phyloP scores from a whole-genome alignment of 2,329 filamentous ascomycete genomes.

The Xylaria polymorpha region DNA sequence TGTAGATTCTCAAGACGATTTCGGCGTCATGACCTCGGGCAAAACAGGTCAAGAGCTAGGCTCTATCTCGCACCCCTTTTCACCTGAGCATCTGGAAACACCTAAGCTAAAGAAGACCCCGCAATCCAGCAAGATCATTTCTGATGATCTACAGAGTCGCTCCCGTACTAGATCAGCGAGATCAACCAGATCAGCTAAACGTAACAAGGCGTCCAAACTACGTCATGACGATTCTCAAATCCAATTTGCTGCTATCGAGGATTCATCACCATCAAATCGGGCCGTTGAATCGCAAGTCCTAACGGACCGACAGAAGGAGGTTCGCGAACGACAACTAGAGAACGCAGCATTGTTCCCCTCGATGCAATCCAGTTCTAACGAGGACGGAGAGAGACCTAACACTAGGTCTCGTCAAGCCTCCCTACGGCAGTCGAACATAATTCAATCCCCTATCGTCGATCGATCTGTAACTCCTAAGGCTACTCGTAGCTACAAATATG shows the following conservation, averaged over 20 bases:
- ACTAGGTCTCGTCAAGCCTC: constrained; percentile 2
- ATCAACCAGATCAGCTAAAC: constrained; percentile 45
- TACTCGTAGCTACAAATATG: constrained; percentile 58
- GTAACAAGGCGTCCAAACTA: constrained; percentile 64
- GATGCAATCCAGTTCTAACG: constrained; percentile 65
- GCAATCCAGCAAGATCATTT: constrained; percentile 45
- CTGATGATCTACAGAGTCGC: constrained; percentile 44
- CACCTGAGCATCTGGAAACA: constrained; percentile 49
- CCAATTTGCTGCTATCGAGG: constrained; percentile 76
- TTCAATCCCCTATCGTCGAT: constrained; percentile 33
- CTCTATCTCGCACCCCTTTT: constrained; percentile 34
- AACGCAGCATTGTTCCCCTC: constrained; percentile 75
- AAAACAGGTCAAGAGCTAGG: constrained; percentile 34
- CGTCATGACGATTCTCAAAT: constrained; percentile 87
- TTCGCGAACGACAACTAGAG: constrained; percentile 77
- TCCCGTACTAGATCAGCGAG: constrained; percentile 48
- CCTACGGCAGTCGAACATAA: constrained; percentile 22
- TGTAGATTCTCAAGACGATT: constrained; percentile 62
- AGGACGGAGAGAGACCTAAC: constrained; percentile 36
- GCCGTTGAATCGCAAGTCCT: constrained; percentile 75
- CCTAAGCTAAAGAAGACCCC: constrained; percentile 51
- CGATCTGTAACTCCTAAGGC: constrained; percentile 60
- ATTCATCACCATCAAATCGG: constrained; percentile 62
- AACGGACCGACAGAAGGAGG: constrained; percentile 83
- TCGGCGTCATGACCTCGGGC: constrained; percentile 44